Base-by-base conservation (phyloP, 768 basidiomycete species). In the Suillus placidus region DNA sequence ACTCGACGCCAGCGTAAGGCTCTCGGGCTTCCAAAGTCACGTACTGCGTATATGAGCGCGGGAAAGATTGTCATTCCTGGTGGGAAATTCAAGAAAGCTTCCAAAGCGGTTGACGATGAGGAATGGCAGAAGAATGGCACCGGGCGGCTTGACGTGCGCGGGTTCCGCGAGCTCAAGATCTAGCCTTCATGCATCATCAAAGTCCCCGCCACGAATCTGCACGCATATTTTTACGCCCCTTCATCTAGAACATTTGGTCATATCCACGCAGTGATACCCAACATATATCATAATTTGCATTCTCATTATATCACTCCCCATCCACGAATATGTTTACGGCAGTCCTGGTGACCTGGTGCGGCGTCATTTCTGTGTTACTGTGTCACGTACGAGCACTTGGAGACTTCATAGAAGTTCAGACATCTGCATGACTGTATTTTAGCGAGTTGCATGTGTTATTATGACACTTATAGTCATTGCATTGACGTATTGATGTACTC, bases 161-260 rank as follows among this genome's bases (percentile, higher is more conserved):
- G 91, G 62, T 92, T 92, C 76, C 80, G 90, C 69, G 91, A 92
- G 78, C 74, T 92, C 75, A 90, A 85, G 84, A 92, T 92, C 67
- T 87, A 78, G 71, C 56, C 56, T 61, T 51, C 9, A 40, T 26
- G 58, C 54, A 45, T 38, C 38, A 42, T 30, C 35, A 34, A 13
- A 20, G 38, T 35, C 52, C 30, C 32, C 30, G 54, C 35, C 37
- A 71, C 16, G 72, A 62, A 26, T 56, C 52, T 26, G 61, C 68
- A 63, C 40, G 38, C 56, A 62, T 58, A 58, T 58, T 40, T 23
- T 58, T 38, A 58, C 57, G 57, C 57, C 38, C 16, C 38, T 18
- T 40, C 57, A 58, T 58, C 38, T 58, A 58, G 57, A 58, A 58
- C 38, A 58, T 58, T 26, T 40, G 57, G 57, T 58, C 57, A 58